phyloP scores from a whole-genome alignment of 805 yeast genomes.

The Kluyveromyces siamensis region DNA sequence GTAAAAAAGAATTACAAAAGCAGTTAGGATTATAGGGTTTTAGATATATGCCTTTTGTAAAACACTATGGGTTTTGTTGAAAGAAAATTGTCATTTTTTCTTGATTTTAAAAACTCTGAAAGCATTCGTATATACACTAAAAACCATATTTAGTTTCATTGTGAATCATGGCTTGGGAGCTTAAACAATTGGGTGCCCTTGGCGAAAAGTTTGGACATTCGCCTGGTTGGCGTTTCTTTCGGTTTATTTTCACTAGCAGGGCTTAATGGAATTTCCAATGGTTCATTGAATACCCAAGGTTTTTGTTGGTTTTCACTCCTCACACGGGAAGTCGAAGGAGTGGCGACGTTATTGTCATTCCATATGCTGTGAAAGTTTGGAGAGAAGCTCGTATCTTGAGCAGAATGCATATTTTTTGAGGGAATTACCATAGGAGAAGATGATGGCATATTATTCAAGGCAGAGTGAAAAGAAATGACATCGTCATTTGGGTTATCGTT shows the following conservation, averaged over 20 bases:
- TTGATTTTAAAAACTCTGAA: too few relatives aligned
- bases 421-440: slow-evolving; percentile 2
- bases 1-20: slow-evolving; percentile 35
- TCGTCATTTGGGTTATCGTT: slow-evolving; percentile 5
- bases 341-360: slow-evolving; percentile 9
- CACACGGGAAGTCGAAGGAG: slow-evolving; percentile 5
- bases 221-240: slow-evolving; percentile 7
- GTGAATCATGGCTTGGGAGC: slow-evolving; percentile 18
- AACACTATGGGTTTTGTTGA: too few relatives aligned
- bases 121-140: background rate
- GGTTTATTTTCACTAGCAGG: background rate
- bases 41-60: background rate
- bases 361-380: slow-evolving; percentile 22
- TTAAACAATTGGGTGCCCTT: slow-evolving; percentile 20
- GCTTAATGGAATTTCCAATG: background rate
- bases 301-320: slow-evolving; percentile 13
- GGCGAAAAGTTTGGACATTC: slow-evolving; percentile 21
- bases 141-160: background rate
- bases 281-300: slow-evolving; percentile 1
- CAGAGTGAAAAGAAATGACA: slow-evolving; percentile 7
- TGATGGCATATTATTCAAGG: slow-evolving; percentile 2
- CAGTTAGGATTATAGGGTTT: slow-evolving; percentile 11
- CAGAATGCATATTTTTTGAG: background rate
- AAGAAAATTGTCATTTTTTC: too few relatives aligned
- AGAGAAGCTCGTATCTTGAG: slow-evolving; percentile 11